Percentiles rank a stretch among this genome's conserved stretches.
Evolutionary conservation across 257 asterid species (phyloP).

Genomic region (Gardenia jasminoides): DNA sequence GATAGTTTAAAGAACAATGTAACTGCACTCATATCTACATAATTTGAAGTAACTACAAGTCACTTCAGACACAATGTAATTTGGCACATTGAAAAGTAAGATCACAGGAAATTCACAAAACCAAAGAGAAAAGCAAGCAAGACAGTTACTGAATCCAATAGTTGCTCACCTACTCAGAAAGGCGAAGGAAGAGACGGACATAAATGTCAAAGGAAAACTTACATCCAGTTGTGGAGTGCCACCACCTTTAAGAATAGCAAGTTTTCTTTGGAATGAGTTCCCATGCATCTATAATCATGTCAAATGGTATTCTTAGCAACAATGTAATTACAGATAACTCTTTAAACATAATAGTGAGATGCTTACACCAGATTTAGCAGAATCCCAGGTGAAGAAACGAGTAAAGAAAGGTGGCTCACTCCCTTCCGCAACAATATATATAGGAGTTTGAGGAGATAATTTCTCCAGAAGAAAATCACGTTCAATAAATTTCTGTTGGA

Average conservation of each 20-base stretch:
- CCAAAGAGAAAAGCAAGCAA: neutral
- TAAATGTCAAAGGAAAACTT: slow-evolving; percentile 28
- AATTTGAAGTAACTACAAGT: neutral
- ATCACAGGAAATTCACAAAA: neutral
- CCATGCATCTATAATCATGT: slow-evolving; percentile 73
- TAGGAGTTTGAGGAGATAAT: slow-evolving; percentile 65
- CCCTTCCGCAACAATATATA: slow-evolving; percentile 83
- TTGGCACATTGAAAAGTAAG: neutral
- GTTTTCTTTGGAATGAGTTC: slow-evolving; percentile 90
- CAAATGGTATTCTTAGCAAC: slow-evolving; percentile 22
- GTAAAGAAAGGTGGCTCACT: slow-evolving; percentile 88
- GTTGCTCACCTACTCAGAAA: neutral
- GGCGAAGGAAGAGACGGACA: neutral
- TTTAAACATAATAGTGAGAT: slow-evolving; percentile 17
- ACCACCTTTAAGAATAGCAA: slow-evolving; percentile 68
- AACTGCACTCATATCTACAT: neutral
- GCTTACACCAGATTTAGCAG: slow-evolving; percentile 75
- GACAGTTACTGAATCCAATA: neutral
- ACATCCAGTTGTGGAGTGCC: slow-evolving; percentile 60
- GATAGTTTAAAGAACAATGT: neutral
- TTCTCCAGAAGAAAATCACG: slow-evolving; percentile 86
- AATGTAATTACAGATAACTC: neutral
- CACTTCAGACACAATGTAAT: neutral
- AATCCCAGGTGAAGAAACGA: slow-evolving; percentile 94
- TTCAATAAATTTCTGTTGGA: slow-evolving; percentile 81